phyloP scores from a whole-genome alignment of 805 yeast genomes.

The Blastobotrys terrestris region DNA sequence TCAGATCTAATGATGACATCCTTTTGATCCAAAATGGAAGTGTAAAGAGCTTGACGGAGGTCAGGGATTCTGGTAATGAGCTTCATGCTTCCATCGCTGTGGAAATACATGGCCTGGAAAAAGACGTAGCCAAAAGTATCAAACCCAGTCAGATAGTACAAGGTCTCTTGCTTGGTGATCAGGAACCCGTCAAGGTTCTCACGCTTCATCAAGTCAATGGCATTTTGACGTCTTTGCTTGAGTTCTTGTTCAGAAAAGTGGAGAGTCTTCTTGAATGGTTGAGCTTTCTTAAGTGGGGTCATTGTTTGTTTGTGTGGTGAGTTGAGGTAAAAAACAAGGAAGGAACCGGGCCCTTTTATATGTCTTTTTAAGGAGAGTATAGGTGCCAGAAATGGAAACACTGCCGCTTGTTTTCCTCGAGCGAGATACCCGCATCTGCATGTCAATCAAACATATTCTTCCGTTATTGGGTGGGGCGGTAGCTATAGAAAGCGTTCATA shows the following conservation, averaged over 20 bases:
- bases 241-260: constrained; percentile 4
- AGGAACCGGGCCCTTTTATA: background rate
- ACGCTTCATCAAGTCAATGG: constrained; percentile 4
- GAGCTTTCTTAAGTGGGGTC: constrained; percentile 3
- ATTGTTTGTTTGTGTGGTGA: background rate
- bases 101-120: constrained; percentile 7
- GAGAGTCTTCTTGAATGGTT: constrained; percentile 6
- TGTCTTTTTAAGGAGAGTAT: background rate
- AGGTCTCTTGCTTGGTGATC: constrained; percentile 5
- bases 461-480: too few species aligned
- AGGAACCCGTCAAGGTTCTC: constrained; percentile 5
- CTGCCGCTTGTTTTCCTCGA: background rate
- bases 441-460: background rate
- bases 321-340: background rate
- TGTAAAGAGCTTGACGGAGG: constrained; percentile 4
- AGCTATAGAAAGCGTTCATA: too few species aligned
- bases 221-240: constrained; percentile 1
- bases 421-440: background rate
- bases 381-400: background rate
- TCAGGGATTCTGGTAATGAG: constrained; percentile 6
- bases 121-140: constrained; percentile 6
- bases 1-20: constrained; percentile 5
- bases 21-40: constrained; percentile 5
- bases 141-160: constrained; percentile 4
- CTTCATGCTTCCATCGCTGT: constrained; percentile 5